Evolutionary conservation across 768 basidiomycete species (phyloP).

Genomic region (Suillus placidus): DNA sequence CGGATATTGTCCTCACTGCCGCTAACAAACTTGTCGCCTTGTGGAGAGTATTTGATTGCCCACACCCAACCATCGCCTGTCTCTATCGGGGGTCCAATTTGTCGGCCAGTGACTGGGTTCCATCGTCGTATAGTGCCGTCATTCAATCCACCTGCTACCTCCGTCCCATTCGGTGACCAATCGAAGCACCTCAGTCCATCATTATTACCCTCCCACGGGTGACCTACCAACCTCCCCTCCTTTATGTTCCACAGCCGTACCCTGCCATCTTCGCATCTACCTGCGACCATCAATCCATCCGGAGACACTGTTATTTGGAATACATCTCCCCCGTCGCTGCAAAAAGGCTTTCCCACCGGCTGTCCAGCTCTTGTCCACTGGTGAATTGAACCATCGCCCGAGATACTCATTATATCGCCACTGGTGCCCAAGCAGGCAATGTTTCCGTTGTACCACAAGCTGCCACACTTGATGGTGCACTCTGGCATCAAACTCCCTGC

Average conservation of each 20-base stretch:
- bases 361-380: neutral
- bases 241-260: neutral
- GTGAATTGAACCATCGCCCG: neutral
- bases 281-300: neutral
- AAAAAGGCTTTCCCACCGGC: neutral
- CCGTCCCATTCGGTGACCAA: conserved; percentile 16
- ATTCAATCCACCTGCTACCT: conserved; percentile 10
- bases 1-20: neutral
- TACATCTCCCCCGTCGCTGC: too few relatives aligned
- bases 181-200: conserved; percentile 1
- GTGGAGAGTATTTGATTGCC: neutral
- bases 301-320: neutral
- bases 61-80: neutral
- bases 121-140: conserved; percentile 18
- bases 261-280: neutral
- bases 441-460: neutral
- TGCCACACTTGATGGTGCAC: neutral
- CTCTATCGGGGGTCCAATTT: neutral
- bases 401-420: neutral
- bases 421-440: neutral
- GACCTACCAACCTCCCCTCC: neutral
- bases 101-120: conserved; percentile 5
- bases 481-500: neutral
- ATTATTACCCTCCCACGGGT: neutral
- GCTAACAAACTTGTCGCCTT: neutral